Evolutionary conservation across 1,139 yeast species (phyloP).

Genomic region (Kodamaea sp.): DNA sequence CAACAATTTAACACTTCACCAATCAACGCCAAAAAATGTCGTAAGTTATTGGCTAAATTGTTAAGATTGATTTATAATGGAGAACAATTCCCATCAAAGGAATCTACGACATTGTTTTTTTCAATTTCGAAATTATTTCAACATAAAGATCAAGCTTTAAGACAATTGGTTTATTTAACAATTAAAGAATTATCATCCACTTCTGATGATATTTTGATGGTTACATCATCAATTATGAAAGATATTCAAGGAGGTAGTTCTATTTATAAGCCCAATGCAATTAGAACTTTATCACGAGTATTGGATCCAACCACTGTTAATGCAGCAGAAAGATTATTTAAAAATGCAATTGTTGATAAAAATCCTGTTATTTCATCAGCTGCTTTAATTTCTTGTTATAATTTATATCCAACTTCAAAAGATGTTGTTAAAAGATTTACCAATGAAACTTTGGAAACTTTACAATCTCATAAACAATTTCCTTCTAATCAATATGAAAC

Average conservation of each 20-base stretch:
- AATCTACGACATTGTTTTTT: constrained; percentile 90
- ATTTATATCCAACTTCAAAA: constrained; percentile 81
- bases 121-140: constrained; percentile 93
- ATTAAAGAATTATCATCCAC: constrained; percentile 83
- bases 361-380: constrained; percentile 90
- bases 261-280: constrained; percentile 89
- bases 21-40: constrained; percentile 82
- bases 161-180: constrained; percentile 92
- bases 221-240: constrained; percentile 95
- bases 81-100: constrained; percentile 81
- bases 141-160: constrained; percentile 82
- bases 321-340: constrained; percentile 89
- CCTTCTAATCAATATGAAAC: constrained; percentile 54
- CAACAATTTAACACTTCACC: constrained; percentile 93
- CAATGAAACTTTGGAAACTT: constrained; percentile 89
- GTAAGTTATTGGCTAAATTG: constrained; percentile 70
- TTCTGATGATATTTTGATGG: constrained; percentile 94
- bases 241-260: constrained; percentile 89
- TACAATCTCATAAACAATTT: constrained; percentile 63
- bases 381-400: constrained; percentile 87
- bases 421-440: constrained; percentile 92
- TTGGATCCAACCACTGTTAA: constrained; percentile 91
- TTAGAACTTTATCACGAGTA: constrained; percentile 85
- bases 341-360: constrained; percentile 87
- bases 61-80: constrained; percentile 75